phyloP scores from a whole-genome alignment of 306 rosid species.

The Astragalus membranaceus region DNA sequence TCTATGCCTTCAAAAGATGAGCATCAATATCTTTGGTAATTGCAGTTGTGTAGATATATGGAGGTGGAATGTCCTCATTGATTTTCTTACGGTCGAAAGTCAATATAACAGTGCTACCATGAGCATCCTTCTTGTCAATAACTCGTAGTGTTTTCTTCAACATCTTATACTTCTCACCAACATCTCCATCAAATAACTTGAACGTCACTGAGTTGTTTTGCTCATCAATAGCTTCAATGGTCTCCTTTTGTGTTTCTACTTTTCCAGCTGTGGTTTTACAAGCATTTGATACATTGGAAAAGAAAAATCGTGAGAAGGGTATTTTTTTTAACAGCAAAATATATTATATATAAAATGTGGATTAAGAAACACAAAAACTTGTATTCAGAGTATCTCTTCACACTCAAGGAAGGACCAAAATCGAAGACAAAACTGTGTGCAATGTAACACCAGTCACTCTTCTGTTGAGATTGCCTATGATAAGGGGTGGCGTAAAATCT shows the following conservation, averaged over 20 bases:
- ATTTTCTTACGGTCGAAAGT: conserved; percentile 13
- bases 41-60: neutral
- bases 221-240: neutral
- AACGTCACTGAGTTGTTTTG: neutral
- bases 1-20: conserved; percentile 3
- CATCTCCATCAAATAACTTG: neutral
- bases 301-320: no score
- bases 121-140: neutral
- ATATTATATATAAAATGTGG: no score
- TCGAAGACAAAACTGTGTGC: no score
- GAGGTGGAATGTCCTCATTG: conserved; percentile 3
- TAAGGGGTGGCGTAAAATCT: no score
- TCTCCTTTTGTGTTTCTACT: neutral
- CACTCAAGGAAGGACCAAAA: no score
- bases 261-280: neutral
- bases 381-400: no score
- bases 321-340: no score
- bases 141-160: neutral
- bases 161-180: neutral
- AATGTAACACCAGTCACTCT: no score
- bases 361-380: no score
- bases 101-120: neutral
- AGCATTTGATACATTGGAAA: no score
- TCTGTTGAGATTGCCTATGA: no score
- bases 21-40: conserved; percentile 6